Evolutionary conservation across 2,329 filamentous ascomycete genomes (phyloP).

Genomic region (Camptophora hylomeconis): DNA sequence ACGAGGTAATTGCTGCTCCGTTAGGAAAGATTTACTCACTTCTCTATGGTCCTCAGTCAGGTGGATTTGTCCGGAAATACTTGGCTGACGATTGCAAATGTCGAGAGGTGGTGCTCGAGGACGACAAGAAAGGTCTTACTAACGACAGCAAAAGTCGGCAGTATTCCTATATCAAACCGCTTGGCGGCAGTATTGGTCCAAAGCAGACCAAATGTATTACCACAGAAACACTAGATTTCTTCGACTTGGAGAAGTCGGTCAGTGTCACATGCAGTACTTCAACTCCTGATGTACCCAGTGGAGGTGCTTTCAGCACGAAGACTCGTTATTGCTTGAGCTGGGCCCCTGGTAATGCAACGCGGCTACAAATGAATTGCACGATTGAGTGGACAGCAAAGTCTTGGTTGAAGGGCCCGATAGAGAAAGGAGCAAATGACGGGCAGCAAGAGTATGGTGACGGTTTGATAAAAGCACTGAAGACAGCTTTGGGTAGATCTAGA

Average conservation of each 20-base stretch:
- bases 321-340: constrained; percentile 91
- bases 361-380: constrained; percentile 73
- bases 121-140: constrained; percentile 64
- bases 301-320: constrained; percentile 81
- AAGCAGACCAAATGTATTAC: constrained; percentile 91
- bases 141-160: constrained; percentile 61
- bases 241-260: constrained; percentile 79
- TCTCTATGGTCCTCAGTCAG: constrained; percentile 71
- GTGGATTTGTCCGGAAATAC: constrained; percentile 74
- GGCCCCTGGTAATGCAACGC: constrained; percentile 74
- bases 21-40: constrained; percentile 83
- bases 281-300: constrained; percentile 88
- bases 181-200: constrained; percentile 72
- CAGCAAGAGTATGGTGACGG: constrained; percentile 74
- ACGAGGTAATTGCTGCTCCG: constrained; percentile 75
- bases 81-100: constrained; percentile 80
- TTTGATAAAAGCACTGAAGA: constrained; percentile 60
- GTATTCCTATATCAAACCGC: constrained; percentile 84
- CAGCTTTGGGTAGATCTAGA: constrained; percentile 54
- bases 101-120: constrained; percentile 69
- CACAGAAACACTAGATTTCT: constrained; percentile 65
- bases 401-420: constrained; percentile 93
- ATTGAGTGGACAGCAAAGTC: constrained; percentile 97
- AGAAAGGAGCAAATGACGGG: constrained; percentile 87
- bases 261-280: constrained; percentile 72